Evolutionary conservation across 108 stramenopile species (phyloP), one percentile per base, ranked within the genome.

Genomic region (Cyclotella baltica): DNA sequence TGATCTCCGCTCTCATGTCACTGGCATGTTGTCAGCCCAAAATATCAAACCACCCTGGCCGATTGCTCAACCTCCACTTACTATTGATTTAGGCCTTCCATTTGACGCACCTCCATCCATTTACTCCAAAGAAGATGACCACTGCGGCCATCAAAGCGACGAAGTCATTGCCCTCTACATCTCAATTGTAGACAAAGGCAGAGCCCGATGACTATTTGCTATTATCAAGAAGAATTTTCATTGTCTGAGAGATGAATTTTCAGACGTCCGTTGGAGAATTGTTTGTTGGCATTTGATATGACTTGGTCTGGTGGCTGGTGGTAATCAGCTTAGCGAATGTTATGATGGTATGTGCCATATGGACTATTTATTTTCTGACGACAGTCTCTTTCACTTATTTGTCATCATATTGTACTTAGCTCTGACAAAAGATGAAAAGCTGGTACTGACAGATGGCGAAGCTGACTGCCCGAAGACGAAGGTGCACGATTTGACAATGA

Each of bases 271-370:
- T 46, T 93, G 4, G 89, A 93, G 56, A 93, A 93, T 68, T 88
- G 88, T 22, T 70, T 93, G 15, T 70, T 77, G 11, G 88, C 89
- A 22, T 93, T 85, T 70, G 92, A 93, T 68, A 63, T 82, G 25
- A 90, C 92, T 28, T 93, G 92, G 92, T n/a, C n/a, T n/a, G n/a
- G n/a, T n/a, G n/a, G 83, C 83, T 27, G 82, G 73, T 55, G 92
- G 92, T 0, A 85, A 90, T 56, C 81, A 89, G 29, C 78, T 93
- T 0, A 89, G 92, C 64, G 92, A 93, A 57, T 93, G 92, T 46
- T 89, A 93, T 64, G 84, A 90, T n/a, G n/a, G n/a, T n/a, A n/a
- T n/a, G n/a, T n/a, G n/a, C n/a, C n/a, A n/a, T n/a, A n/a, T n/a
- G n/a, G n/a, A n/a, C n/a, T n/a, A n/a, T n/a, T n/a, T n/a, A n/a